Percentiles rank a stretch among this genome's conserved stretches.
These are phyloP conservation scores for Citeromyces hawaiiensis DNA, from an alignment of 1,139 yeast genomes.

Conservation along the genomic window DNA sequence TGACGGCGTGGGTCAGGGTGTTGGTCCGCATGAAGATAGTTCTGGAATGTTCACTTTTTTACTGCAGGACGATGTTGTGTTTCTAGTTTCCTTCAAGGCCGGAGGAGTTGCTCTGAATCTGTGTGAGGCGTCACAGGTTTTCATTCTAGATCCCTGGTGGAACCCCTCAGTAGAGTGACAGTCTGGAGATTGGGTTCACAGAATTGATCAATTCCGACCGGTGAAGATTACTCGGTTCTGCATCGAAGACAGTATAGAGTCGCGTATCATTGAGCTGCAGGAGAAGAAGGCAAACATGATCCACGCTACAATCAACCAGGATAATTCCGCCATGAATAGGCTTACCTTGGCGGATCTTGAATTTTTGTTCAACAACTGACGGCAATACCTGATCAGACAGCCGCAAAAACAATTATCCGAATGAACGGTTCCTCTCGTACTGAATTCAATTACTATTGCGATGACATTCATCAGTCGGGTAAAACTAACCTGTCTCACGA, in stretches of 20 bases:
- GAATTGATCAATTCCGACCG: conserved; percentile 93
- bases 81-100: conserved; percentile 87
- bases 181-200: conserved; percentile 94
- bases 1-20: conserved; percentile 29
- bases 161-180: conserved; percentile 98
- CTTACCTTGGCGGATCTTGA: conserved; percentile 90
- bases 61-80: conserved; percentile 45
- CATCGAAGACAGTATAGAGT: conserved; percentile 92
- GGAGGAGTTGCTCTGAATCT: conserved; percentile 96
- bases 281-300: conserved; percentile 98
- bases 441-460: too few relatives aligned
- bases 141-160: conserved; percentile 98
- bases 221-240: conserved; percentile 88
- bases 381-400: too few relatives aligned
- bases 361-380: conserved; percentile 55
- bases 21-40: conserved; percentile 55
- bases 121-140: conserved; percentile 95
- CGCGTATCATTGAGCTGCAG: conserved; percentile 87
- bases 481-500: too few relatives aligned
- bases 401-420: too few relatives aligned
- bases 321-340: conserved; percentile 78
- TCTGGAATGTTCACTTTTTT: conserved; percentile 52
- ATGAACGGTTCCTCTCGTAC: too few relatives aligned
- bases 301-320: conserved; percentile 86
- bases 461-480: too few relatives aligned